A percentile compares a stretch with the other conserved stretches of the same genome.
Evolutionary conservation across 441 rosid genomes (phyloP).

Genomic region (Eutrema salsugineum): DNA sequence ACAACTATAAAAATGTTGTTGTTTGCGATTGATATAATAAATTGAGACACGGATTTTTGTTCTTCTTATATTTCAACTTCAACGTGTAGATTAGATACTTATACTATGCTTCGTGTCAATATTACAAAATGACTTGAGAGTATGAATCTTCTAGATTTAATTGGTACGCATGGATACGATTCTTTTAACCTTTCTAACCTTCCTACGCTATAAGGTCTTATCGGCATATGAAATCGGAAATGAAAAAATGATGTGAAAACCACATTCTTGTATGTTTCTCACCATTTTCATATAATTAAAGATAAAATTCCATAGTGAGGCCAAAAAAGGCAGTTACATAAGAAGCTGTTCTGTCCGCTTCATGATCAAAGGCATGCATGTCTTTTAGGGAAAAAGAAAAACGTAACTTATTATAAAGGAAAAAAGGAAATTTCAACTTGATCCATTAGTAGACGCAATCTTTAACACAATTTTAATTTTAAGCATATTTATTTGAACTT

Average conservation of each 20-base stretch:
- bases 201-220: no score
- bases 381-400: constrained; percentile 4
- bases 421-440: constrained; percentile 18
- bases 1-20: background rate
- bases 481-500: background rate
- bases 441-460: constrained; percentile 11
- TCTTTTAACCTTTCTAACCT: background rate
- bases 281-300: background rate
- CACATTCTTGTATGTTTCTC: background rate
- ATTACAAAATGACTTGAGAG: background rate
- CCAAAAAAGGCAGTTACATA: constrained; percentile 19
- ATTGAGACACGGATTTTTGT: background rate
- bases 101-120: background rate
- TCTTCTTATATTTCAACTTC: background rate
- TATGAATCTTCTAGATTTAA: background rate
- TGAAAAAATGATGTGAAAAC: background rate
- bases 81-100: background rate
- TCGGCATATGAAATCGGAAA: background rate
- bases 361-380: constrained; percentile 31
- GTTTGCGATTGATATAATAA: background rate
- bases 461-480: background rate
- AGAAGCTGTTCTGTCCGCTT: constrained; percentile 27
- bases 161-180: background rate
- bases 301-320: background rate
- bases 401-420: constrained; percentile 2